phyloP scores from a whole-genome alignment of 78 protist species.

The Dictyostelium intermedium region DNA sequence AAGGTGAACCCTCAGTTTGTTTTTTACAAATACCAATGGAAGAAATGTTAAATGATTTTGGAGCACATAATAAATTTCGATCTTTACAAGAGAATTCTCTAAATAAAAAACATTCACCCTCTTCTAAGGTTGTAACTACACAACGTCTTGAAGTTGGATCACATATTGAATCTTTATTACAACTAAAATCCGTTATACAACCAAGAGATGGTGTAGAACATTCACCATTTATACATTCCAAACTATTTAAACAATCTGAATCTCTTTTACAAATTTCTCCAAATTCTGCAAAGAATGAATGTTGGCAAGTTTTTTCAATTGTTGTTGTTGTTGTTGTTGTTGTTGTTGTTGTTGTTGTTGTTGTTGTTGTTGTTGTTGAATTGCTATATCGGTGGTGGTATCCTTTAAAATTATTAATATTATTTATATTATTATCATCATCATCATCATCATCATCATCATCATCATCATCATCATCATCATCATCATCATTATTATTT shows the following conservation, averaged over 20 bases:
- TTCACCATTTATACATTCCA: background rate
- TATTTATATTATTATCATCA: background rate
- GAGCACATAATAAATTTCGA: background rate
- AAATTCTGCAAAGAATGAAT: background rate
- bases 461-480: background rate
- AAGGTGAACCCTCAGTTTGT: background rate
- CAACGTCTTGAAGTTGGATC: background rate
- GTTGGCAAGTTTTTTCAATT: background rate
- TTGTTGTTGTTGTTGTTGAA: background rate
- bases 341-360: too few relatives aligned
- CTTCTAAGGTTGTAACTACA: background rate
- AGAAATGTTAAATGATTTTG: background rate
- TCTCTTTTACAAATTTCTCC: background rate
- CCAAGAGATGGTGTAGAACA: constrained; percentile 14
- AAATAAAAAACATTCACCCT: constrained; percentile 2
- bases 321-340: background rate
- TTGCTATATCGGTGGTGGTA: too few relatives aligned
- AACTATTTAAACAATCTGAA: background rate
- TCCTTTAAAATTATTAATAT: background rate
- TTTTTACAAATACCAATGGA: constrained; percentile 27
- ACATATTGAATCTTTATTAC: background rate
- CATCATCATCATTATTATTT: too few relatives aligned
- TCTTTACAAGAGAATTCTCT: background rate
- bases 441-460: too few relatives aligned
- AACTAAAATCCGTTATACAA: background rate